Evolutionary conservation across 805 yeast species (phyloP).

Genomic region (Lipomyces yamadae): DNA sequence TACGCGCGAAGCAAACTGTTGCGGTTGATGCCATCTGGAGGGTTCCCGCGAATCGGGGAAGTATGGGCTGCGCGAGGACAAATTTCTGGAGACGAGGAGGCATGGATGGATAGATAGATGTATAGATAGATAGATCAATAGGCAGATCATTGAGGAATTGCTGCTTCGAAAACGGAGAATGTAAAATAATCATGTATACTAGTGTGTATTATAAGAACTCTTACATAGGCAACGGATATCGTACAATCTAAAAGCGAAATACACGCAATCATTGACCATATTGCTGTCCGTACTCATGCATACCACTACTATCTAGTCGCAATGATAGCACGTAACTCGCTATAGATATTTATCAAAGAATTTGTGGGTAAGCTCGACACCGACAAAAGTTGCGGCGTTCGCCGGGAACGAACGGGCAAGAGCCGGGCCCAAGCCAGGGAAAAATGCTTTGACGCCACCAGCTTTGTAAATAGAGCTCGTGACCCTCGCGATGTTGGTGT

Average conservation of each 20-base stretch:
- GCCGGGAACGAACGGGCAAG: conserved; percentile 95
- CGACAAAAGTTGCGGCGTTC: conserved; percentile 97
- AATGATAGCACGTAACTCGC: background rate
- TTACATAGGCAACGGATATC: background rate
- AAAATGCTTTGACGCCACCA: conserved; percentile 87
- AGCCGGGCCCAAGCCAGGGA: conserved; percentile 98
- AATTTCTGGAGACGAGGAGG: conserved; percentile 30
- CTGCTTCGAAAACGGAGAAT: background rate
- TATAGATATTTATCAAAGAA: conserved; percentile 41
- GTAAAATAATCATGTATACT: background rate
- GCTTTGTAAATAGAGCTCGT: conserved; percentile 69
- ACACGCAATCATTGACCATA: background rate
- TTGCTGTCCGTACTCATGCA: background rate
- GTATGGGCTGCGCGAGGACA: conserved; percentile 28
- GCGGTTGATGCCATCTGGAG: conserved; percentile 30
- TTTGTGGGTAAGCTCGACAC: conserved; percentile 78
- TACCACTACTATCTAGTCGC: background rate
- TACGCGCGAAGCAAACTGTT: conserved; percentile 35
- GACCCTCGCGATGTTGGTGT: conserved; percentile 63
- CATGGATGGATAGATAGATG: conserved; percentile 38
- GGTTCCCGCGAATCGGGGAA: conserved; percentile 25
- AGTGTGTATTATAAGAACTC: background rate
- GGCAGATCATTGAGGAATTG: background rate
- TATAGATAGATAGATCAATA: conserved; percentile 13
- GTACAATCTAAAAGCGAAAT: background rate